Evolutionary conservation across 2,329 filamentous ascomycete species (phyloP), one percentile per base, ranked within the genome.

Genomic region (Hymenoscyphus salicellus): DNA sequence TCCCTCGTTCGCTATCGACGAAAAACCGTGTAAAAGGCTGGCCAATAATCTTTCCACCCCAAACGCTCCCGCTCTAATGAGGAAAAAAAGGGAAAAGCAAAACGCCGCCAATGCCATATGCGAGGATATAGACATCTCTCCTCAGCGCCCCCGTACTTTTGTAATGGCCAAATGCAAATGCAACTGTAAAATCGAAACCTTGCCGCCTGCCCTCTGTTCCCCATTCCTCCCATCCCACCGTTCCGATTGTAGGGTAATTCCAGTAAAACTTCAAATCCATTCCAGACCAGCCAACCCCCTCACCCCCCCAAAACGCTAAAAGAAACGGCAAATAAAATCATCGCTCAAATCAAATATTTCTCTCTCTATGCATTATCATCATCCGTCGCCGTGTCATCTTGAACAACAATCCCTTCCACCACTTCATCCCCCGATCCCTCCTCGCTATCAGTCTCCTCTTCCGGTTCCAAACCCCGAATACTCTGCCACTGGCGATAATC

Each of bases 401-500:
- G 68, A 5, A 69, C 70, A 23, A 69, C 68, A 4, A 65, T 64
- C 0, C 70, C 70, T 14, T 70, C 69, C 8, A 71, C 72, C 14
- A 70, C 69, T 5, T 72, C 72, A 17, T 69, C 70, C 20, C 74
- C 73, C n/a, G 73, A 71, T 1, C 58, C 63, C 60, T 84, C 83
- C 5, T 81, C 79, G 52, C 83, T 83, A 30, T 83, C 82, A 41
- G 83, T 83, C 58, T 84, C 80, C 6, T 83, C 81, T 5, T 84
- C 83, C 28, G 82, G 83, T 65, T 89, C 84, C 11, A 93, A 78
- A 0, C 90, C 91, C 0, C 88, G 87, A 41, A 96, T 86, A 5
- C 88, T 84, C 68, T 86, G 86, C 91, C 92, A 97, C 60, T 88
- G 83, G 33, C 94, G 84, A 74, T 97, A 97, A 74, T 96, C 90